Percentiles rank a stretch among this genome's conserved stretches.
Evolutionary conservation across 495 filamentous ascomycete species (phyloP).

Genomic region (Daldinia grandis): DNA sequence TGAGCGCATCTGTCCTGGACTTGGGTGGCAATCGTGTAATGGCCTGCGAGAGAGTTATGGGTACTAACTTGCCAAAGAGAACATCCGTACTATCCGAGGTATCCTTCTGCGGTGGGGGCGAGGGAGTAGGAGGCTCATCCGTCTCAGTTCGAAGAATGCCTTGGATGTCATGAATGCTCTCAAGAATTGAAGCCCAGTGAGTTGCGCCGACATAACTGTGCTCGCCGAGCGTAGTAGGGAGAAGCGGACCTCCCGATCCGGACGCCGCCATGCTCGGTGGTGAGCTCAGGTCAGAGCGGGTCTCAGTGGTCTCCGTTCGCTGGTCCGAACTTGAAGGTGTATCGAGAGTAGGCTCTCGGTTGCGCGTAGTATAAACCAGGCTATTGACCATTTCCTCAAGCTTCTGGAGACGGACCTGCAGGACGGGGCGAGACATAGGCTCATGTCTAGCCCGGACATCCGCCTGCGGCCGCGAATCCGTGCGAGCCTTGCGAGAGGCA

Average conservation of each 20-base stretch:
- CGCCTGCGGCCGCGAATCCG: constrained; percentile 39
- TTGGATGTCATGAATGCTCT: constrained; percentile 52
- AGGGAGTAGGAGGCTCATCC: constrained; percentile 39
- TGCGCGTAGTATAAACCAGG: constrained; percentile 44
- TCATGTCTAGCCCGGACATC: constrained; percentile 40
- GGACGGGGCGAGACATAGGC: constrained; percentile 45
- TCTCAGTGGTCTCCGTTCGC: constrained; percentile 30
- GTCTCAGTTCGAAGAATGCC: constrained; percentile 44
- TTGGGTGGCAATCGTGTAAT: constrained; percentile 51
- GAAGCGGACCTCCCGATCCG: constrained; percentile 34
- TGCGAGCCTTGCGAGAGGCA: constrained; percentile 44
- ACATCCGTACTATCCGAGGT: constrained; percentile 37
- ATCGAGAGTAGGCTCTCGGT: constrained; percentile 32
- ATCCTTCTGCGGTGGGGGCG: constrained; percentile 33
- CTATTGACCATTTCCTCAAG: constrained; percentile 60
- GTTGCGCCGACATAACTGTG: constrained; percentile 55
- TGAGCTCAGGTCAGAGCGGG: constrained; percentile 35
- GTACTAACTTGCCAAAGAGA: constrained; percentile 37
- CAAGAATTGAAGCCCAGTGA: constrained; percentile 60
- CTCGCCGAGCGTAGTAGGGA: constrained; percentile 36
- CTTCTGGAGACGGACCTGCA: constrained; percentile 56
- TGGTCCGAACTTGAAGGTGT: constrained; percentile 38
- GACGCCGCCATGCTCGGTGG: constrained; percentile 35
- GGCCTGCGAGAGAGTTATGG: constrained; percentile 48
- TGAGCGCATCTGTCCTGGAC: constrained; percentile 51